phyloP scores from a whole-genome alignment of 2,329 filamentous ascomycete species.

The Talaromyces sp. region DNA sequence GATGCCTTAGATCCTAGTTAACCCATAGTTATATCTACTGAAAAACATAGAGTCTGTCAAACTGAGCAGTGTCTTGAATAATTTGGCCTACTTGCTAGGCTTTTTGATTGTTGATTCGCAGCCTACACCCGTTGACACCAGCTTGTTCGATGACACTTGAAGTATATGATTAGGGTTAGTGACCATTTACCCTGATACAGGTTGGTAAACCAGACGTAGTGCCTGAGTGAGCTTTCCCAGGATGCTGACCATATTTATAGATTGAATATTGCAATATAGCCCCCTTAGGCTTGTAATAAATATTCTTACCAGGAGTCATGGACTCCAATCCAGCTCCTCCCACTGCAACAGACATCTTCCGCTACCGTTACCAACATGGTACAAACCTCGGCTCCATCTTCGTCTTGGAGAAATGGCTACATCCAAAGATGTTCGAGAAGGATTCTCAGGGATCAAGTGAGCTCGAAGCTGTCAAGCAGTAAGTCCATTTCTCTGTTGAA shows the following conservation, averaged over 20 bases:
- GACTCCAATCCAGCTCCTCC: conserved; percentile 21
- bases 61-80: background rate
- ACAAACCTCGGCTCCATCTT: conserved; percentile 60
- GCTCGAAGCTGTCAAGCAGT: conserved; percentile 49
- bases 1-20: background rate
- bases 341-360: conserved; percentile 34
- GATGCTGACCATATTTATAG: background rate
- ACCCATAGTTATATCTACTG: background rate
- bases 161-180: background rate
- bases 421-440: conserved; percentile 50
- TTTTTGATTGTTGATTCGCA: too few relatives aligned
- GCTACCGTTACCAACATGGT: conserved; percentile 61
- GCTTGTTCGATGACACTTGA: background rate
- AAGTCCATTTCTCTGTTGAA: conserved; percentile 18
- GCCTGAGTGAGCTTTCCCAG: background rate
- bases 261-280: background rate
- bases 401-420: conserved; percentile 61
- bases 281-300: background rate
- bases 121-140: background rate
- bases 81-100: background rate
- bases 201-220: background rate
- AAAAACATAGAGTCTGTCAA: background rate
- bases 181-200: background rate
- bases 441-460: conserved; percentile 48
- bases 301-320: background rate